Conservation (phyloP, 768 basidiomycete species). For the Leccinellum luteum region DNA sequence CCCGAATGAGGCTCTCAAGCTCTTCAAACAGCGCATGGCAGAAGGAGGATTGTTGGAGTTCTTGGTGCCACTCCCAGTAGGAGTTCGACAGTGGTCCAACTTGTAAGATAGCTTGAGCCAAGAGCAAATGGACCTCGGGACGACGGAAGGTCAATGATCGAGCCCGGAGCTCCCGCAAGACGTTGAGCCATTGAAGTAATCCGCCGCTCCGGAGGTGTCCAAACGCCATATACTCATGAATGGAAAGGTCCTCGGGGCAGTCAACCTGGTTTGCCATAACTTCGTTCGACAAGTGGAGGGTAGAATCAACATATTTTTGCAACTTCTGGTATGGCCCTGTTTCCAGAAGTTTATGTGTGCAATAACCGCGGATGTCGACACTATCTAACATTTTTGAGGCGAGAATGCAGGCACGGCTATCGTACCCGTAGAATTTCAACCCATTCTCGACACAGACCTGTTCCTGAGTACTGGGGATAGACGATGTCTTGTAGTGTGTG, state of each 20-base stretch:
- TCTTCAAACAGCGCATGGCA: constrained; percentile 36
- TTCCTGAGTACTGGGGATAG: constrained; percentile 15
- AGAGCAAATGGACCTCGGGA: constrained; percentile 40
- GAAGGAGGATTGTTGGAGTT: constrained; percentile 34
- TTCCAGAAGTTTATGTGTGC: constrained; percentile 33
- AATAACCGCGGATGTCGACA: constrained; percentile 19
- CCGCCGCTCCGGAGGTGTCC: constrained; percentile 44
- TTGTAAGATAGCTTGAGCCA: constrained; percentile 46
- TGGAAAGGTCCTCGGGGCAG: constrained; percentile 38
- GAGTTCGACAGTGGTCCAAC: constrained; percentile 30
- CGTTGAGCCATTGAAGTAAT: constrained; percentile 49
- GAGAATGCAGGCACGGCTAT: constrained; percentile 17
- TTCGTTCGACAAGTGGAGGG: constrained; percentile 42
- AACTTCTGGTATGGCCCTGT: constrained; percentile 33
- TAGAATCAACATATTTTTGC: constrained; percentile 36
- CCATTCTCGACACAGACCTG: constrained; percentile 35
- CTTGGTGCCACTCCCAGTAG: constrained; percentile 39
- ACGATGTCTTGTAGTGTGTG: constrained; percentile 11
- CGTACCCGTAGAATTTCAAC: constrained; percentile 31
- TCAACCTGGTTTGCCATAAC: constrained; percentile 40
- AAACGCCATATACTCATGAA: constrained; percentile 48
- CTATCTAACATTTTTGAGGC: constrained; percentile 10
- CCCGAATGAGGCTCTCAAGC: constrained; percentile 33
- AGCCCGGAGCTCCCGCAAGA: constrained; percentile 44
- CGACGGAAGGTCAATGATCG: constrained; percentile 38